Percentiles rank a stretch among this genome's conserved stretches.
phyloP scores from a whole-genome alignment of 1,284 basidiomycete species.

The Dichomitus squalens region DNA sequence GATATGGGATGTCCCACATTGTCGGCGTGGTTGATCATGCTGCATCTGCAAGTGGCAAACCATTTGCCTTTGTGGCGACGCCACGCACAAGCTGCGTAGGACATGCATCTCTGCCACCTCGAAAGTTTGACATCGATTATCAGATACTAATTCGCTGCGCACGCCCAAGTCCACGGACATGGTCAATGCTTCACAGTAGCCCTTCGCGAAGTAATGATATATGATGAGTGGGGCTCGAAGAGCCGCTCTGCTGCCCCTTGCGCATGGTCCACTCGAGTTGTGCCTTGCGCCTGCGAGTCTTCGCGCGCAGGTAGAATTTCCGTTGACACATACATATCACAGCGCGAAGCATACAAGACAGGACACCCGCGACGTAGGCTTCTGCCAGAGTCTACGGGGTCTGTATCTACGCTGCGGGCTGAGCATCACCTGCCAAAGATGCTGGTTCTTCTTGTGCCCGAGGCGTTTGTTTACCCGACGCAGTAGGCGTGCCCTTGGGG shows the following conservation, averaged over 20 bases:
- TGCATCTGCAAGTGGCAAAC: not conserved
- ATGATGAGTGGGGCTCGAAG: not conserved
- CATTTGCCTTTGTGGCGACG: not conserved
- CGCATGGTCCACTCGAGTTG: not conserved
- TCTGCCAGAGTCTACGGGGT: not conserved
- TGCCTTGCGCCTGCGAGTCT: not conserved
- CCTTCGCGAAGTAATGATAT: not conserved
- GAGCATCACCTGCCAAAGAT: not conserved
- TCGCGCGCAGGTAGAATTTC: not conserved
- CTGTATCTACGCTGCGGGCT: not conserved
- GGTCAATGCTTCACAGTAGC: not conserved
- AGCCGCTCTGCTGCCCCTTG: not conserved
- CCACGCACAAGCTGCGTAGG: not conserved
- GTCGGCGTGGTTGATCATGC: not conserved
- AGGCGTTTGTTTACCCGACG: constrained; percentile 9
- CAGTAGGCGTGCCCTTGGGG: constrained; percentile 14
- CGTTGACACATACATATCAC: not conserved
- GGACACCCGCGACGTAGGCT: not conserved
- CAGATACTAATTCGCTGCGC: not conserved
- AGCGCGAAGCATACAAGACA: not conserved
- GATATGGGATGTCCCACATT: too few species aligned
- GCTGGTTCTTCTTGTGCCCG: constrained; percentile 1
- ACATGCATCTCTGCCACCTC: not conserved
- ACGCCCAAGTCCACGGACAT: not conserved
- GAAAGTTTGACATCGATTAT: not conserved